Evolutionary conservation across 2,329 filamentous ascomycete genomes (phyloP).

Genomic region (Xylaria sp.): DNA sequence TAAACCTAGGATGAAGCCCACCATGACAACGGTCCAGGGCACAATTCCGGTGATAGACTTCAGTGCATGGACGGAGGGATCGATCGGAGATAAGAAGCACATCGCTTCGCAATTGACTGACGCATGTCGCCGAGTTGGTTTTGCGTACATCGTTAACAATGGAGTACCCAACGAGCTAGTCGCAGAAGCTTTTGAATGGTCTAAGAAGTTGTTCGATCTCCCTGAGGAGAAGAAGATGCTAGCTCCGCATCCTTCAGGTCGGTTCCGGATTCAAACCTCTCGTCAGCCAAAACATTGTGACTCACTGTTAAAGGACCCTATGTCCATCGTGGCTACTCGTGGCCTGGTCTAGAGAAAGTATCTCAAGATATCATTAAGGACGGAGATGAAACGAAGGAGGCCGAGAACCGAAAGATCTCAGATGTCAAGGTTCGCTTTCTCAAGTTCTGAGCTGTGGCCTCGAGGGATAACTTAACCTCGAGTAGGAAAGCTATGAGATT

Average conservation of each 20-base stretch:
- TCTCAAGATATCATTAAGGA: constrained; percentile 47
- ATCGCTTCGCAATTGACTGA: constrained; percentile 34
- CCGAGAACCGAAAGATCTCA: constrained; percentile 47
- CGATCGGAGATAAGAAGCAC: constrained; percentile 24
- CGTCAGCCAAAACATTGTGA: neutral
- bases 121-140: constrained; percentile 39
- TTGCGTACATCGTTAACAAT: constrained; percentile 36
- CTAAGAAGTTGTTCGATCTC: constrained; percentile 37
- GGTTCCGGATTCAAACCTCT: neutral
- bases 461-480: neutral
- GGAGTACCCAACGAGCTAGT: constrained; percentile 39
- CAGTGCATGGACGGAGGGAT: constrained; percentile 25
- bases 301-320: constrained; percentile 40
- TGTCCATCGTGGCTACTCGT: constrained; percentile 59
- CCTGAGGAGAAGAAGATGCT: constrained; percentile 40
- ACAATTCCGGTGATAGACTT: constrained; percentile 35
- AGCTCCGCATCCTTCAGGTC: constrained; percentile 40
- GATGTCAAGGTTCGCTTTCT: constrained; percentile 51
- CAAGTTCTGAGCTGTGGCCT: neutral
- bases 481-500: constrained; percentile 55
- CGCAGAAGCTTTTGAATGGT: constrained; percentile 43
- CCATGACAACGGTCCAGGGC: constrained; percentile 10
- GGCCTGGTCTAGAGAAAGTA: constrained; percentile 57
- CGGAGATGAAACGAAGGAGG: constrained; percentile 44
- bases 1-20: neutral